Base-by-base conservation (phyloP, 805 yeast genomes). In the Candida mattraensis region DNA sequence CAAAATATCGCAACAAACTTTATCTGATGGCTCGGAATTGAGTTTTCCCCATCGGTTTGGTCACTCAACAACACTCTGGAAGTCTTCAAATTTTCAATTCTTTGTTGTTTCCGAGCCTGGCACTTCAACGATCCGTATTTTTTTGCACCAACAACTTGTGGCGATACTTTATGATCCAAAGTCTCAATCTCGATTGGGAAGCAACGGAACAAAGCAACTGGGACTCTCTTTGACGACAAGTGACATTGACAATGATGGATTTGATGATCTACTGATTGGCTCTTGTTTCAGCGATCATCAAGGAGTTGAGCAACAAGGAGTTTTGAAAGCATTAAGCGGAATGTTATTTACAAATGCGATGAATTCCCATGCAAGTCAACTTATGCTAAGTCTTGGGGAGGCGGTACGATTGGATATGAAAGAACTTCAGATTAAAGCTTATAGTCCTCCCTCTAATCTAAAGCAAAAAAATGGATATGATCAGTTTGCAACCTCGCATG, bases 101-200 rank as follows among this genome's bases (percentile, higher is more conserved):
- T 51, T 78, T 6, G 64, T 70, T 0, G 64, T 76, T 4, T 54
- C 76, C 1, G 69, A 72, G 34, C 83, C 85, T 0, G 84, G 85
- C 0, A 25, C 51, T 0, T 74, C 79, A 4, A 41, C 49, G 1
- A 31, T 80, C 1, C 64, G 66, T 30, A 37, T 76, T 5, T 74
- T 57, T 40, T 27, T 37, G 2, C 21, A n/a, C 14, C 19, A 37
- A 6, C 17, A 24, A 8, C 15, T 50, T 7, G 27, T 55, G 11
- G 54, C 54, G 1, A 25, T 42, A 0, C 35, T 59, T 6, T 45
- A 50, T 10, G 46, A 51, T 18, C 40, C 46, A 3, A 43, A 25
- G n/a, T 40, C 70, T 7, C 30, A 51, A 7, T 31, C 50, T 10
- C 27, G 24, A 15, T 60, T 69, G 40, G 76, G 81, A 3, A 8